Evolutionary conservation across 129 eudicot species (phyloP), one percentile per base, ranked within the genome.

Genomic region (Flaveria sonorensis): DNA sequence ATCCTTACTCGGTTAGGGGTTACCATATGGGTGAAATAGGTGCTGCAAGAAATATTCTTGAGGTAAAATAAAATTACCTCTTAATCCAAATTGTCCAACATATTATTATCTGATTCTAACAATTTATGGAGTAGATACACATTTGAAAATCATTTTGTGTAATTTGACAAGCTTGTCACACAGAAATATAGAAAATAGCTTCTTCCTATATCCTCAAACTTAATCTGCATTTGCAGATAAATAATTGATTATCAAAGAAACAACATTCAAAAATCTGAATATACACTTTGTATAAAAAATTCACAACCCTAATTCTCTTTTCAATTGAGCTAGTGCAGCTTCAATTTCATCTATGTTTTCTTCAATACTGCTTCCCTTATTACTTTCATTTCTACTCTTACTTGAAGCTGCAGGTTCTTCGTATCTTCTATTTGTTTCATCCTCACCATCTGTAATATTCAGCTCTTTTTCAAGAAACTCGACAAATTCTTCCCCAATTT

Each of bases 401-500:
- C 79, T 83, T 46, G 79, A 67, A 73, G 53, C 53, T 71, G 82
- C 53, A 59, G 82, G 64, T 56, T 60, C 85, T 53, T 73, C 85
- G 0, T 81, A 73, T 20, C 46, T 65, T 11, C 60, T 80, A 13
- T 48, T 70, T 50, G 67, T 84, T 66, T 76, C 86, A 24, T 21
- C 70, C 64, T 86, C 96, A 2, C 51, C 48, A 75, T 89, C 97
- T 2, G 83, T 83, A 19, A 95, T 89, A 82, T 89, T 95, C 43
- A 91, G 86, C 80, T 92, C 99, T 72, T 89, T 95, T 84, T 92
- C 99, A 64, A 95, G 89, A 86, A 91, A 92, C 86, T 95, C 97
- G 7, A 95, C 99, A 83, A 95, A 89, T 61, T 91, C 97, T 82
- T 91, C 99, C 61, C 97, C 97, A 11, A 95, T 91, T 62, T 89